phyloP scores from a whole-genome alignment of 1,139 yeast genomes.

The Sugiyamaella pinicola region DNA sequence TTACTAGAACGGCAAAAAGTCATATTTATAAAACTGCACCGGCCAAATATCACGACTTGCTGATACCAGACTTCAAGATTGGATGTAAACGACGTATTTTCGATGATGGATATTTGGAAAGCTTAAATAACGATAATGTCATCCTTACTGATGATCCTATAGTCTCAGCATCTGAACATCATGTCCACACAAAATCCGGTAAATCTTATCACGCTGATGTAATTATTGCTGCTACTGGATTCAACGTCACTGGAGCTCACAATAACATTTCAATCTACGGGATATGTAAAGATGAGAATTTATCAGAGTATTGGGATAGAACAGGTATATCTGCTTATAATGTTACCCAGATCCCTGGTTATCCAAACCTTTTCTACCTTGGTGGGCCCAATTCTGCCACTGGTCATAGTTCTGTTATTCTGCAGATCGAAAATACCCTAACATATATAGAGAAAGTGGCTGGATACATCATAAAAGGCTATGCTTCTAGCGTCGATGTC shows the following conservation, averaged over 20 bases:
- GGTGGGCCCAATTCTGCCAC: constrained; percentile 29
- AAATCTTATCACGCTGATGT: constrained; percentile 35
- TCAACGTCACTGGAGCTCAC: constrained; percentile 14
- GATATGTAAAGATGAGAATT: constrained; percentile 23
- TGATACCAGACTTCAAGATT: constrained; percentile 36
- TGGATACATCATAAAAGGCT: constrained; percentile 23
- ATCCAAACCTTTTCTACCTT: constrained; percentile 28
- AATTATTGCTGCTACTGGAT: constrained; percentile 40
- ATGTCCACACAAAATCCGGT: constrained; percentile 32
- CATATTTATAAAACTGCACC: constrained; percentile 30
- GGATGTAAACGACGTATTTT: constrained; percentile 40
- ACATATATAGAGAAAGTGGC: constrained; percentile 25
- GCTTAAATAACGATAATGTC: constrained; percentile 34
- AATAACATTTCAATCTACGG: constrained; percentile 21
- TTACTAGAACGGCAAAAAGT: constrained; percentile 23
- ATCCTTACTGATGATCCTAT: constrained; percentile 34
- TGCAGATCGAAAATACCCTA: constrained; percentile 26
- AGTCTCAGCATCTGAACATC: constrained; percentile 32
- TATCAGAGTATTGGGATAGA: constrained; percentile 24
- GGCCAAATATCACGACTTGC: constrained; percentile 29
- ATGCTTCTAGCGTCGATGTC: constrained; percentile 25
- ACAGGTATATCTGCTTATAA: constrained; percentile 29
- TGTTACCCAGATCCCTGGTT: constrained; percentile 25
- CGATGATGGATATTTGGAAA: constrained; percentile 37
- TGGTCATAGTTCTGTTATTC: constrained; percentile 27